Percentiles rank a stretch among this genome's conserved stretches.
phyloP scores from a whole-genome alignment of 2,329 filamentous ascomycete genomes.

The Aspergillus phoenicis region DNA sequence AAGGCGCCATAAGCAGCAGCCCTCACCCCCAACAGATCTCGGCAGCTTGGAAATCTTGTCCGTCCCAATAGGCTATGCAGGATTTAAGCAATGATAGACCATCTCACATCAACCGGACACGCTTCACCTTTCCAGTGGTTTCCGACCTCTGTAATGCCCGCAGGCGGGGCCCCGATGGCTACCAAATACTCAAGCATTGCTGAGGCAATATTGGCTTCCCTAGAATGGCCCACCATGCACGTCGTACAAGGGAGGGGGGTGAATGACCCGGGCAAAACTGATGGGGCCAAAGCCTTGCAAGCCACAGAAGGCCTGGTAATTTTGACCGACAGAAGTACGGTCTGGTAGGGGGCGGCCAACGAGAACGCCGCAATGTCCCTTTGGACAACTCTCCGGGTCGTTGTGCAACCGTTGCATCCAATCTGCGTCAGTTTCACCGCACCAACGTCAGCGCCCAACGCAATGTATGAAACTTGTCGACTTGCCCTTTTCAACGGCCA shows the following conservation, averaged over 20 bases:
- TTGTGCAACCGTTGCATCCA: conserved; percentile 22
- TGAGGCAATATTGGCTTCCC: conserved; percentile 16
- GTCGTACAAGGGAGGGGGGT: conserved; percentile 29
- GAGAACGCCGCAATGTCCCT: conserved; percentile 12
- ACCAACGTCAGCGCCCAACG: conserved; percentile 12
- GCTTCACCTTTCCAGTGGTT: not conserved
- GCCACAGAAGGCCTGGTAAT: conserved; percentile 11
- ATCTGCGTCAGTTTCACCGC: conserved; percentile 18
- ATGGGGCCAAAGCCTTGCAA: conserved; percentile 13
- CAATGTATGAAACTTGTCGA: conserved; percentile 11
- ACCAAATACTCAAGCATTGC: conserved; percentile 10
- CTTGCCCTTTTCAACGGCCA: conserved; percentile 8
- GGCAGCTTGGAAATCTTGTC: not conserved
- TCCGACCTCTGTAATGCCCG: not conserved
- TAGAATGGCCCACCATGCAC: conserved; percentile 21
- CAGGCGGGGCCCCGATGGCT: conserved; percentile 6
- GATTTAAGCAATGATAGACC: not conserved
- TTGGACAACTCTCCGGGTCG: conserved; percentile 11
- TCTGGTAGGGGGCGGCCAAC: conserved; percentile 17
- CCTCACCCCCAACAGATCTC: conserved; percentile 7
- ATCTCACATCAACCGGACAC: conserved; percentile 6
- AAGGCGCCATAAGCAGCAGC: not conserved
- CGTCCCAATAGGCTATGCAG: conserved; percentile 11
- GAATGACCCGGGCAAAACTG: conserved; percentile 12
- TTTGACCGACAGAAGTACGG: conserved; percentile 5